Evolutionary conservation across 306 rosid species (phyloP), one percentile per base, ranked within the genome.

Genomic region (Quercus variabilis): DNA sequence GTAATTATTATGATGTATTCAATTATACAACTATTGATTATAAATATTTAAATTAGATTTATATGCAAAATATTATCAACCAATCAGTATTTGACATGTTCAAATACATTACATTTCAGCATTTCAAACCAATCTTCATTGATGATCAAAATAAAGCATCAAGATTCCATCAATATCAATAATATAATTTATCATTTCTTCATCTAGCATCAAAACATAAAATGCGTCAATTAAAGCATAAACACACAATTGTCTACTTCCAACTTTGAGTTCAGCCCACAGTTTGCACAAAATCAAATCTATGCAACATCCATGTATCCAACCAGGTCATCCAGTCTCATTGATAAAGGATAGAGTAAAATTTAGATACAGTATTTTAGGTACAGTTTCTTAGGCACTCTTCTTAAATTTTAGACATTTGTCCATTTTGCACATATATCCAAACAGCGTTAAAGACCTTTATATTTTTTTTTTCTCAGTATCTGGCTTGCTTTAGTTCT

Each of bases 251-350:
- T 57, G 80, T 59, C 71, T 84, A 69, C 64, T 77, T 69, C 31
- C 71, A 76, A 59, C 35, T 49, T 6, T 38, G 75, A 56, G 76
- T 80, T 76, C 71, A 67, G 69, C 30, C 72, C 72, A 30, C 54
- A 25, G 25, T 46, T 55, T 11, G 43, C 63, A 71, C 60, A 25
- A 5, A 20, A 75, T 76, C 64, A 82, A 78, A 78, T 58, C 79
- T 73, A 82, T 80, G 62, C 77, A 10, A 6, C 14, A 60, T 38
- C 46, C 46, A 38, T 7, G 46, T 7, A 71, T 76, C 55, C 58
- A 65, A 70, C 59, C 28, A 54, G 41, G 83, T 62, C 25, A 81
- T 75, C 70, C 76, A 78, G 76, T 82, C 78, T 63, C 79, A 80
- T 78, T 54, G 72, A 76, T 49, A 71, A 52, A 58, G 57, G 62